Conservation (phyloP, 139 green algal genomes). For the Nannochloris sp. region DNA sequence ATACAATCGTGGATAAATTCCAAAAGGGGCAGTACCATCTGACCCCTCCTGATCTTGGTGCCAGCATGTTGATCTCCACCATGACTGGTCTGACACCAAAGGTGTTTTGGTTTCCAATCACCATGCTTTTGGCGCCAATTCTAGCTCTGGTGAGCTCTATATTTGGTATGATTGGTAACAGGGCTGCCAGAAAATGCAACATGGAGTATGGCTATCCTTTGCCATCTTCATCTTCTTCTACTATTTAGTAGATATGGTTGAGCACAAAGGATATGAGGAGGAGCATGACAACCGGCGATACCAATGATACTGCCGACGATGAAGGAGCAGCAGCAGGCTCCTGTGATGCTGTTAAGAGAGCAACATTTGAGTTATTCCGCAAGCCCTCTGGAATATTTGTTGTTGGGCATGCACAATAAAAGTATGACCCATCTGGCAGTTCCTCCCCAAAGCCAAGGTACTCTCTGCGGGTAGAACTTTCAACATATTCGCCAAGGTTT, state of each 20-base stretch:
- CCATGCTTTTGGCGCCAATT: slow-evolving; percentile 15
- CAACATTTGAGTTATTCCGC: neutral
- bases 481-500: neutral
- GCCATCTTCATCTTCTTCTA: neutral
- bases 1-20: slow-evolving; percentile 32
- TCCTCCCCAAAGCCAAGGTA: neutral
- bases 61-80: slow-evolving; percentile 31
- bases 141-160: slow-evolving; percentile 3
- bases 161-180: slow-evolving; percentile 10
- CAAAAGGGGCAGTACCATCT: slow-evolving; percentile 46
- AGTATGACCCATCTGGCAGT: neutral
- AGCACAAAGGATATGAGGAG: neutral
- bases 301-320: neutral
- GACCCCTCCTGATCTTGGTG: slow-evolving; percentile 38
- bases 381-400: slow-evolving; percentile 3
- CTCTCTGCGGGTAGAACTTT: neutral
- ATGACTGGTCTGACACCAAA: slow-evolving; percentile 29
- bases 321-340: neutral
- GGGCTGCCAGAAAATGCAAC: slow-evolving; percentile 16
- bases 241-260: neutral
- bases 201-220: neutral
- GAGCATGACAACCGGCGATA: neutral
- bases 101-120: neutral
- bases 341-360: neutral
- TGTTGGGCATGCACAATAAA: neutral